A percentile compares a stretch with the other conserved stretches of the same genome.
These are phyloP conservation scores for Heliosperma pusillum DNA, from an alignment of 148 eudicot genomes.

Conservation along the genomic window DNA sequence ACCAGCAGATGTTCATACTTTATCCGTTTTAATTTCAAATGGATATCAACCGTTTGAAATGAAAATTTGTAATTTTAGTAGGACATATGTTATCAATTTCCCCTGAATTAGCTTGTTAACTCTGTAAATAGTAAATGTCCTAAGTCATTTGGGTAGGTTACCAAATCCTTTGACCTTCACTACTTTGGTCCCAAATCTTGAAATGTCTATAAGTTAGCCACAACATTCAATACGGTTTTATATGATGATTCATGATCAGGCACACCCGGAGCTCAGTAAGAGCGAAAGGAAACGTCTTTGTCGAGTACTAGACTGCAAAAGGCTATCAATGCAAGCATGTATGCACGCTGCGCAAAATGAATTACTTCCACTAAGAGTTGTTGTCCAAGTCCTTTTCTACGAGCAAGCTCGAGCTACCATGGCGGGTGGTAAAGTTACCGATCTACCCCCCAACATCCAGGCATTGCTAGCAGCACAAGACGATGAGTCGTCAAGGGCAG, in stretches of 20 bases:
- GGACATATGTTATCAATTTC: too few species aligned
- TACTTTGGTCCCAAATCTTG: constrained; percentile 6
- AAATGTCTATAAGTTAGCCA: neutral
- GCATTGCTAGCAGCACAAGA: constrained; percentile 53
- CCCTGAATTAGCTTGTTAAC: constrained; percentile 11
- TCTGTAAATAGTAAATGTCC: constrained; percentile 8
- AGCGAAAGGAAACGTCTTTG: constrained; percentile 71
- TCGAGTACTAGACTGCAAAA: constrained; percentile 71
- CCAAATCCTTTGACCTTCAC: constrained; percentile 25
- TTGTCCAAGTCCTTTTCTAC: constrained; percentile 88
- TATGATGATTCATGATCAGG: constrained; percentile 33
- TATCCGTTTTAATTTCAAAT: too few species aligned
- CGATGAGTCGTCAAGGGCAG: constrained; percentile 36
- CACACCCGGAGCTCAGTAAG: constrained; percentile 61
- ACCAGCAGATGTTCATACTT: too few species aligned
- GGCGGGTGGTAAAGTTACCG: constrained; percentile 45
- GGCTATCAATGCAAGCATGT: constrained; percentile 60
- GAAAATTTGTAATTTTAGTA: too few species aligned
- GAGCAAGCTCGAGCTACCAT: constrained; percentile 74
- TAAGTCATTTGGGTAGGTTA: constrained; percentile 17
- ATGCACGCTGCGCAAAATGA: constrained; percentile 82
- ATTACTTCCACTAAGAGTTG: constrained; percentile 63
- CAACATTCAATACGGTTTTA: neutral
- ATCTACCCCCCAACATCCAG: constrained; percentile 63
- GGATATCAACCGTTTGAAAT: too few species aligned